phyloP scores from a whole-genome alignment of 2,329 filamentous ascomycete genomes.

The Fusarium sp. region DNA sequence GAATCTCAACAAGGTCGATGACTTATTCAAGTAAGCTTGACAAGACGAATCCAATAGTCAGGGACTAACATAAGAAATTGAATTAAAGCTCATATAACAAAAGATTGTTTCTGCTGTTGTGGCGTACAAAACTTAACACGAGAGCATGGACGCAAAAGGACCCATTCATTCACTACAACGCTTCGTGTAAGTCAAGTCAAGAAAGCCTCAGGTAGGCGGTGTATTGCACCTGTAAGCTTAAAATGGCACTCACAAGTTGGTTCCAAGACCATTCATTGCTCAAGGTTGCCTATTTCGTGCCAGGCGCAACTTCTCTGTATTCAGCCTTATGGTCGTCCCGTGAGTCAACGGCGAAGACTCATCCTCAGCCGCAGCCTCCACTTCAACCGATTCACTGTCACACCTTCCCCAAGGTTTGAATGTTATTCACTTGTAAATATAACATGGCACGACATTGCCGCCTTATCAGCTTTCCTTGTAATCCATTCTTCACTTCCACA shows the following conservation, averaged over 20 bases:
- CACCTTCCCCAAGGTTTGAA: background rate
- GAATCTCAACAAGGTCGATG: background rate
- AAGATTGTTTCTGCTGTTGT: background rate
- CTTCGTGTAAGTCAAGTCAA: background rate
- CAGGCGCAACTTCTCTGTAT: background rate
- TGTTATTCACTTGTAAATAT: background rate
- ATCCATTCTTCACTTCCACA: background rate
- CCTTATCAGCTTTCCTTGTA: background rate
- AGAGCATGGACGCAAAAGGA: background rate
- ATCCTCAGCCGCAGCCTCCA: conserved; percentile 15
- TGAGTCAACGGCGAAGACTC: conserved; percentile 44
- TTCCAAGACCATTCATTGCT: background rate
- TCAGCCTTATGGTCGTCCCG: background rate
- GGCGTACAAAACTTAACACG: background rate
- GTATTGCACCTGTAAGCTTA: background rate
- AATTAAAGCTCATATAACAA: background rate
- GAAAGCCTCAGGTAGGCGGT: background rate
- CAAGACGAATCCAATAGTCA: background rate
- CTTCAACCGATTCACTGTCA: background rate
- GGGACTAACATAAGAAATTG: background rate
- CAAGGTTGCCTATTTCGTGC: background rate
- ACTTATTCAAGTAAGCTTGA: background rate
- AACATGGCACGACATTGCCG: background rate
- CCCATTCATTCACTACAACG: background rate
- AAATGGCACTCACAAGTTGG: background rate